phyloP scores from a whole-genome alignment of 2,329 filamentous ascomycete genomes.

The Aspergillus ruber region DNA sequence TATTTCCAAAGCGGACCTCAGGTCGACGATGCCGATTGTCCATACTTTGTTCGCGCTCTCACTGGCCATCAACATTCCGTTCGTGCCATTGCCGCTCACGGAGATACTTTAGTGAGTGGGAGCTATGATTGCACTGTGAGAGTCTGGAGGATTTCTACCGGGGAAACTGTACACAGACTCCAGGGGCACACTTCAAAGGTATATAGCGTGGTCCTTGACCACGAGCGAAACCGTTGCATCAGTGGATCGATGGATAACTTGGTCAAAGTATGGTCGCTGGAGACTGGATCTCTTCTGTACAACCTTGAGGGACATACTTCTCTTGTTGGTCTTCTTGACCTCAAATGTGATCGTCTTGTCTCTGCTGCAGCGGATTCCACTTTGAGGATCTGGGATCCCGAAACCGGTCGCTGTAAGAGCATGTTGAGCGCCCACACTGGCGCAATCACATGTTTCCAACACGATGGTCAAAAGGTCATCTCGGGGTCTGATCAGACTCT shows the following conservation, averaged over 20 bases:
- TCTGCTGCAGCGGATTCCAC: conserved; percentile 95
- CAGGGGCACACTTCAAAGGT: conserved; percentile 88
- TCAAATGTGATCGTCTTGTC: conserved; percentile 83
- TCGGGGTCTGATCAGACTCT: conserved; percentile 90
- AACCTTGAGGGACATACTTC: conserved; percentile 90
- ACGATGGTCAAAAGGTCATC: conserved; percentile 93
- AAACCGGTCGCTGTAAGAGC: conserved; percentile 82
- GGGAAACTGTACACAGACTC: conserved; percentile 76
- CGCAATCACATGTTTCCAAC: conserved; percentile 97
- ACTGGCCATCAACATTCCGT: conserved; percentile 88
- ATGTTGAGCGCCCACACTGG: conserved; percentile 90
- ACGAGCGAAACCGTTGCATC: conserved; percentile 87
- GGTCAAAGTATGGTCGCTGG: conserved; percentile 95
- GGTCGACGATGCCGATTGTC: conserved; percentile 69
- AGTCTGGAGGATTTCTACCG: conserved; percentile 96
- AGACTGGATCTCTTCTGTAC: conserved; percentile 75
- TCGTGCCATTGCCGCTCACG: conserved; percentile 88
- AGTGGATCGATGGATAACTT: conserved; percentile 97
- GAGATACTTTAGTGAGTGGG: conserved; percentile 91
- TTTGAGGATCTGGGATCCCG: conserved; percentile 92
- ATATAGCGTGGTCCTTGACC: conserved; percentile 92
- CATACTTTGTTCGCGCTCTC: conserved; percentile 86
- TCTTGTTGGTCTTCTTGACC: conserved; percentile 83
- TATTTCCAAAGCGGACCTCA: conserved; percentile 76
- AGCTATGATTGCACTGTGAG: conserved; percentile 94